Percentiles rank a stretch among this genome's conserved stretches.
phyloP scores from a whole-genome alignment of 352 stramenopile species.

The Phytopythium vexans region DNA sequence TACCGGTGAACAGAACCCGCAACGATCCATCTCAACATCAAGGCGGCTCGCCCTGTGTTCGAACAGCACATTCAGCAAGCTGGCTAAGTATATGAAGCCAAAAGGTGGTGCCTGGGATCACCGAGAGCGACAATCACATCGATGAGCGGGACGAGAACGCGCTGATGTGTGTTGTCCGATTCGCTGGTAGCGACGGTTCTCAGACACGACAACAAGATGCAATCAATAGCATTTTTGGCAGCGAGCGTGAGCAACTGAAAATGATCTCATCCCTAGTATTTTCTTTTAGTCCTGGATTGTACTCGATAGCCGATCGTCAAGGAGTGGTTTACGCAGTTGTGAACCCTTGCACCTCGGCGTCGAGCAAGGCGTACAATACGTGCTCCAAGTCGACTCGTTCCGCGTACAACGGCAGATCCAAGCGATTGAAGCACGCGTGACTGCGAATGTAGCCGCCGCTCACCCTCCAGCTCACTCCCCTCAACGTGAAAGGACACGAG shows the following conservation, averaged over 20 bases:
- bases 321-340: not conserved
- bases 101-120: not conserved
- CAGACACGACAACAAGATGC: too few species aligned
- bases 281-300: too few species aligned
- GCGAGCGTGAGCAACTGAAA: too few species aligned
- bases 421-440: slow-evolving; percentile 71
- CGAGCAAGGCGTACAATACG: slow-evolving; percentile 42
- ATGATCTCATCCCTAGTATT: too few species aligned
- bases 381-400: slow-evolving; percentile 65
- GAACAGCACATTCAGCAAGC: slow-evolving; percentile 96
- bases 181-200: too few species aligned
- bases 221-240: too few species aligned
- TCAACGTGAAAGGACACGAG: slow-evolving; percentile 63
- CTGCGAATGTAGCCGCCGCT: slow-evolving; percentile 37
- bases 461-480: slow-evolving; percentile 8
- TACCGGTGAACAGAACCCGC: slow-evolving; percentile 65
- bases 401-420: slow-evolving; percentile 92
- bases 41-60: slow-evolving; percentile 94
- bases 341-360: slow-evolving; percentile 22
- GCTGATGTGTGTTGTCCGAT: too few species aligned
- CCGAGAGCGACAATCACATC: too few species aligned
- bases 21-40: slow-evolving; percentile 97
- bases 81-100: slow-evolving; percentile 30
- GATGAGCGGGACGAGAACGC: too few species aligned
- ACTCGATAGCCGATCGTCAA: too few species aligned